Evolutionary conservation across 805 yeast genomes (phyloP).

Genomic region (Teunomyces stri): DNA sequence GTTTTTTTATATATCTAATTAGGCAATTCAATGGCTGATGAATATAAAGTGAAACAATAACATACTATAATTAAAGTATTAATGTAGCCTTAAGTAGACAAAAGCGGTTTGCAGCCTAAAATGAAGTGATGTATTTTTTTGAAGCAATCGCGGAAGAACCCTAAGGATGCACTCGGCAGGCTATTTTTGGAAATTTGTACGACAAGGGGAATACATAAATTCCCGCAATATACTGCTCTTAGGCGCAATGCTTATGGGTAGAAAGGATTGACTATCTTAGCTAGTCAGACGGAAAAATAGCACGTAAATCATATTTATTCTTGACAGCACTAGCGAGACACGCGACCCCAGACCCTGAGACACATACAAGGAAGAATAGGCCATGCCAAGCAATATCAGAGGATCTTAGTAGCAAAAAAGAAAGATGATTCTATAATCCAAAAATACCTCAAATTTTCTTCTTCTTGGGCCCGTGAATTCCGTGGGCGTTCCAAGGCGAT

Average conservation of each 20-base stretch:
- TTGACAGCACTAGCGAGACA: no score
- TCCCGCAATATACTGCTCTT: background rate
- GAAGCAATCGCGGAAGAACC: background rate
- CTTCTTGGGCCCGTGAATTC: background rate
- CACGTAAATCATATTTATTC: no score
- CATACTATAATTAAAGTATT: background rate
- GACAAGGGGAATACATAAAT: background rate
- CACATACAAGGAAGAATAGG: background rate
- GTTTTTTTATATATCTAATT: background rate
- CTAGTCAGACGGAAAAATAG: no score
- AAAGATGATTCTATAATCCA: background rate
- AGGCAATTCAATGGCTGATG: background rate
- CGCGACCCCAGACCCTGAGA: background rate
- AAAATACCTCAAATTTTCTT: background rate
- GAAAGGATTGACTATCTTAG: no score
- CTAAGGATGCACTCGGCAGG: background rate
- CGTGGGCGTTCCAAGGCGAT: background rate
- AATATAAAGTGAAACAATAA: background rate
- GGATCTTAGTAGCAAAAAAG: background rate
- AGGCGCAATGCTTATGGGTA: no score
- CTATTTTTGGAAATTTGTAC: background rate
- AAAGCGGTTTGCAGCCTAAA: background rate
- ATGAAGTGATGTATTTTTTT: background rate
- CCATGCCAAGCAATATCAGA: background rate
- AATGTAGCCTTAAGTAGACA: background rate